phyloP scores from a whole-genome alignment of 1,139 yeast species.

The Geotrichum histeridarum region DNA sequence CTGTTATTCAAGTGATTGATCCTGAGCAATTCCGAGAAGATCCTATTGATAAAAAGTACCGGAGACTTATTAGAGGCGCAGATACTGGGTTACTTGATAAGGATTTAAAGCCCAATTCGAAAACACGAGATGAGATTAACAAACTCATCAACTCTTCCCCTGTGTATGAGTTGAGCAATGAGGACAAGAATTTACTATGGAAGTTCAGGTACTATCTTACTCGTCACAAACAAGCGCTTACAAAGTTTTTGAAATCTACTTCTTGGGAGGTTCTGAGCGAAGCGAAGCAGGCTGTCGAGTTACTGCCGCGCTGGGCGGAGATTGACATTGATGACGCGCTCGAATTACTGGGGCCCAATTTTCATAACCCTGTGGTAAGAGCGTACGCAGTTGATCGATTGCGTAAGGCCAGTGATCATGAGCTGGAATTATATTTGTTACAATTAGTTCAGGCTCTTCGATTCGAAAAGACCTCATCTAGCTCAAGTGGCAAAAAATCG shows the following conservation, averaged over 20 bases:
- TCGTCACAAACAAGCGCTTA: constrained; percentile 66
- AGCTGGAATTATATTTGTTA: constrained; percentile 70
- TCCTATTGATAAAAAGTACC: constrained; percentile 83
- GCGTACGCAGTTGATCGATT: constrained; percentile 85
- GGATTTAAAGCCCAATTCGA: constrained; percentile 85
- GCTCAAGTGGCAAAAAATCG: constrained; percentile 29
- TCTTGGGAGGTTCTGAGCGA: constrained; percentile 85
- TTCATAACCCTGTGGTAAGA: constrained; percentile 53
- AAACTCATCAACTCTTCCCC: constrained; percentile 72
- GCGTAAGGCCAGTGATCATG: constrained; percentile 71
- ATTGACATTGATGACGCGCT: constrained; percentile 90
- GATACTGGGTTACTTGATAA: constrained; percentile 72
- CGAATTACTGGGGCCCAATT: constrained; percentile 76
- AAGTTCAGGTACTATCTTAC: constrained; percentile 82
- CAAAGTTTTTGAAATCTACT: constrained; percentile 81
- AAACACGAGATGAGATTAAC: constrained; percentile 66
- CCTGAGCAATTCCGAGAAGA: constrained; percentile 64
- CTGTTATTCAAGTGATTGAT: constrained; percentile 51
- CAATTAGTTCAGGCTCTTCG: constrained; percentile 91
- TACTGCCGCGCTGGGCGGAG: constrained; percentile 59
- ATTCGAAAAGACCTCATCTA: constrained; percentile 47
- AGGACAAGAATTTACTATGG: constrained; percentile 88
- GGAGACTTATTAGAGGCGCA: constrained; percentile 77
- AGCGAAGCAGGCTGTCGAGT: constrained; percentile 65
- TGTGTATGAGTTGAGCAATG: constrained; percentile 70